Base-by-base conservation (phyloP, 345 rosid genomes). In the Brassica incana region DNA sequence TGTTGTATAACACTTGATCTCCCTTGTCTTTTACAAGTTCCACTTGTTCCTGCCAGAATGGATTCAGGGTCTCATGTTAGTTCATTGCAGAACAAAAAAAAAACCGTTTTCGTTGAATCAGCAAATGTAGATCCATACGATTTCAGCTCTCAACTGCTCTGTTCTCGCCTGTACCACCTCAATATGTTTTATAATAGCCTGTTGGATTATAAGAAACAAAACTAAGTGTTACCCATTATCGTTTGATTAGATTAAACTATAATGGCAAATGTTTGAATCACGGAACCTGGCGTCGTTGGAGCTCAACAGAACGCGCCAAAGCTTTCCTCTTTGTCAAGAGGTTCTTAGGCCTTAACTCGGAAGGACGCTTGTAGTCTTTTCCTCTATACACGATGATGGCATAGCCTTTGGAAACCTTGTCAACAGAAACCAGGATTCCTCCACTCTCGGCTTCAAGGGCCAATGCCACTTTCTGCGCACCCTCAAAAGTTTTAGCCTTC, bases 371-470 rank as follows among this genome's bases (percentile, higher is more conserved):
- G 77, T 92, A 95, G 75, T 90, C 91, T 77, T 91, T 92, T 72
- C 99, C 99, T 70, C 98, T 85, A 67, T 84, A 95, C 1, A 95
- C 93, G 72, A 95, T 83, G 72, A 92, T 83, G 50, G 95, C 97
- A 71, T 91, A 95, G 11, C 99, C 97, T 85, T 95, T 95, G 60
- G 99, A 92, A 81, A 95, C 73, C 82, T 81, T 92, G 82, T 95
- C 97, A 11, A 92, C 90, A 2, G 99, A 95, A 82, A 95, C 97
- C 83, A 95, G 81, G 64, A 92, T 82, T 52, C 97, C 99, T 16
- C 97, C 94, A 73, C 99, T 95, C 85, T 95, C 99, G 67, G 94
- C 97, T 87, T 92, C 97, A 75, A 92, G 99, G 7, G 95, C 92
- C 68, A 95, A 48, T 11, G 99, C 99, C 61, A 91, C 83, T 81